Percentiles rank a stretch among this genome's conserved stretches.
Conservation (phyloP, 768 basidiomycete genomes). For the Trametes sanguinea region DNA sequence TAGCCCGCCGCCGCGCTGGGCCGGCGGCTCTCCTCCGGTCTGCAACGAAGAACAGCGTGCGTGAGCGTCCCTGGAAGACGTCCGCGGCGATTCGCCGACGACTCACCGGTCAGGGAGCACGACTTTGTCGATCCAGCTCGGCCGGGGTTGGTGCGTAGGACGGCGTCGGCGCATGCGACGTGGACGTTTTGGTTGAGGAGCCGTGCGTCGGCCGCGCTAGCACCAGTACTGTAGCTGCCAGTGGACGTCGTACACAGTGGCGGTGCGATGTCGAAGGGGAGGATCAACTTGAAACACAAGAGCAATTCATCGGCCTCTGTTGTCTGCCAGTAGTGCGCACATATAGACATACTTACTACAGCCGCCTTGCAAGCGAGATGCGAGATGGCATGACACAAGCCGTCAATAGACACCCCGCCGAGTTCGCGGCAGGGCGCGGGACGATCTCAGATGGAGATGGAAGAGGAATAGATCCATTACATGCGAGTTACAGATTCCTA, state of each 20-base stretch:
- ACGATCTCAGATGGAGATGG: neutral
- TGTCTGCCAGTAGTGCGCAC: too few species aligned
- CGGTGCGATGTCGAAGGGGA: neutral
- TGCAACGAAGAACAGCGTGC: neutral
- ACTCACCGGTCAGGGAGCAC: constrained; percentile 11
- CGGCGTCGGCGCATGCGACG: neutral
- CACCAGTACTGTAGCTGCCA: too few species aligned
- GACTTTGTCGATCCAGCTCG: constrained; percentile 17
- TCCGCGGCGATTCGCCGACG: neutral
- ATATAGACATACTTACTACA: too few species aligned
- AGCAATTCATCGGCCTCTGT: too few species aligned
- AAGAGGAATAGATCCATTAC: constrained; percentile 2
- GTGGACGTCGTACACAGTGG: neutral
- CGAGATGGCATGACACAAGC: too few species aligned
- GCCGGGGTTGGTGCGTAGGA: constrained; percentile 15
- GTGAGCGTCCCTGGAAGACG: neutral
- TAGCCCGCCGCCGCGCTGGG: constrained; percentile 42
- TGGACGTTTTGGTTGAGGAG: constrained; percentile 12
- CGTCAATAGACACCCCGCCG: too few species aligned
- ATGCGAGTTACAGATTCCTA: constrained; percentile 9
- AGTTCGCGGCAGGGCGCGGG: too few species aligned
- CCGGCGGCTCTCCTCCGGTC: constrained; percentile 3
- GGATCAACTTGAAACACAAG: neutral
- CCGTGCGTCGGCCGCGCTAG: too few species aligned
- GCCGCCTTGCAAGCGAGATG: too few species aligned